Percentiles rank a stretch among this genome's conserved stretches.
Conservation (phyloP, 257 asterid genomes). For the Przewalskia tangutica region DNA sequence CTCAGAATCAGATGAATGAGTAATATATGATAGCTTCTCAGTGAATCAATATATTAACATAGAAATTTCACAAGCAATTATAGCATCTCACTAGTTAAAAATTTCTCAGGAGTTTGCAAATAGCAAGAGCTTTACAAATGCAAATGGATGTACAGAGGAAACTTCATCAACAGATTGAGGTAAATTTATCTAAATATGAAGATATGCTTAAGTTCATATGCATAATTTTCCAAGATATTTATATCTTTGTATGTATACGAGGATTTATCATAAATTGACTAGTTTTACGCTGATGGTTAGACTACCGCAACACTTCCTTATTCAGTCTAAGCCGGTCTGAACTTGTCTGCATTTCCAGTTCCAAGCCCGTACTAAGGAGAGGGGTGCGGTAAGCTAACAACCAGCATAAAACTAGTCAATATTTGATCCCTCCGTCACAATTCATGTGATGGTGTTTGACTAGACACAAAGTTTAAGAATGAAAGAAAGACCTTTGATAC, state of each 20-base stretch:
- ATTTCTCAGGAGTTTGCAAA: constrained; percentile 36
- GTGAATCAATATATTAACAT: neutral
- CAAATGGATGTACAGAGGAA: constrained; percentile 94
- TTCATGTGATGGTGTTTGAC: too few relatives aligned
- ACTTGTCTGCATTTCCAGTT: neutral
- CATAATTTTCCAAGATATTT: neutral
- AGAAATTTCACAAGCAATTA: neutral
- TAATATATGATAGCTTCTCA: constrained; percentile 22
- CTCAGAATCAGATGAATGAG: constrained; percentile 51
- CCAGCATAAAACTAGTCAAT: neutral
- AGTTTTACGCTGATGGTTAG: neutral
- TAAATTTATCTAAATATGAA: constrained; percentile 7
- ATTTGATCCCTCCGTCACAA: too few relatives aligned
- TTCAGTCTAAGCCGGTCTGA: neutral
- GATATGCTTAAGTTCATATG: neutral
- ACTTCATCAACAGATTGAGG: constrained; percentile 88
- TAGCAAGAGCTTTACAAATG: constrained; percentile 55
- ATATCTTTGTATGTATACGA: neutral
- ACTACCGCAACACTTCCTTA: neutral
- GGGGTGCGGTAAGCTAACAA: neutral
- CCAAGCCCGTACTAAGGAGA: neutral
- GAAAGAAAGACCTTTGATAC: too few relatives aligned
- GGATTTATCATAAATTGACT: neutral
- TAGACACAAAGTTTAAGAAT: too few relatives aligned
- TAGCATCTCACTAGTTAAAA: neutral